phyloP scores from a whole-genome alignment of 352 stramenopile species.

The Pseudoperonospora humuli region DNA sequence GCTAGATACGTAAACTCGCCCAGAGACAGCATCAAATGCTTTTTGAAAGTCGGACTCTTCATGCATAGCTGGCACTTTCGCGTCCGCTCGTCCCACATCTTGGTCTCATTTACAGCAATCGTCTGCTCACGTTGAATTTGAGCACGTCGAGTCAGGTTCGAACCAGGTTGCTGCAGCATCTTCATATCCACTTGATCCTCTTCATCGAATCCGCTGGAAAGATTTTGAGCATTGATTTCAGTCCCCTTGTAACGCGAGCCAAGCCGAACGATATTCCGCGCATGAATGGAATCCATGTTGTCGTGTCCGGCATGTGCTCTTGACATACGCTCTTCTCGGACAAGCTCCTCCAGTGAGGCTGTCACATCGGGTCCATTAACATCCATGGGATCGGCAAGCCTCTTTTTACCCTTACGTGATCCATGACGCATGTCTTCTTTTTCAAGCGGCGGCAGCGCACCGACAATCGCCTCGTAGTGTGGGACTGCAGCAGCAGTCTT shows the following conservation, averaged over 20 bases:
- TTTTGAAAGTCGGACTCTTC: conserved; percentile 66
- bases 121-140: conserved; percentile 43
- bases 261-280: conserved; percentile 66
- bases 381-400: conserved; percentile 12
- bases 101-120: conserved; percentile 46
- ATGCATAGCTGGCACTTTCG: conserved; percentile 66
- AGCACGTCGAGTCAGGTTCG: conserved; percentile 53
- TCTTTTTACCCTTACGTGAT: conserved; percentile 61
- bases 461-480: conserved; percentile 49
- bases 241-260: conserved; percentile 66
- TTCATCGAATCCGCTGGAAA: conserved; percentile 77
- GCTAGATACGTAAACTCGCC: conserved; percentile 70
- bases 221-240: conserved; percentile 48
- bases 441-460: conserved; percentile 57
- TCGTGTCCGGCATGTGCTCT: conserved; percentile 34
- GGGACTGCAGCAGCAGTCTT: conserved; percentile 34
- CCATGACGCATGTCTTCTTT: conserved; percentile 59
- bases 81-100: conserved; percentile 56
- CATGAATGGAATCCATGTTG: conserved; percentile 66
- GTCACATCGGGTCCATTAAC: conserved; percentile 14
- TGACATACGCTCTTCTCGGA: conserved; percentile 65
- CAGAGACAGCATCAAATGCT: conserved; percentile 72
- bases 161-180: conserved; percentile 40
- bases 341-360: conserved; percentile 61
- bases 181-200: conserved; percentile 69